Evolutionary conservation across 352 stramenopile genomes (phyloP).

Genomic region (Phytophthora sansomeana): DNA sequence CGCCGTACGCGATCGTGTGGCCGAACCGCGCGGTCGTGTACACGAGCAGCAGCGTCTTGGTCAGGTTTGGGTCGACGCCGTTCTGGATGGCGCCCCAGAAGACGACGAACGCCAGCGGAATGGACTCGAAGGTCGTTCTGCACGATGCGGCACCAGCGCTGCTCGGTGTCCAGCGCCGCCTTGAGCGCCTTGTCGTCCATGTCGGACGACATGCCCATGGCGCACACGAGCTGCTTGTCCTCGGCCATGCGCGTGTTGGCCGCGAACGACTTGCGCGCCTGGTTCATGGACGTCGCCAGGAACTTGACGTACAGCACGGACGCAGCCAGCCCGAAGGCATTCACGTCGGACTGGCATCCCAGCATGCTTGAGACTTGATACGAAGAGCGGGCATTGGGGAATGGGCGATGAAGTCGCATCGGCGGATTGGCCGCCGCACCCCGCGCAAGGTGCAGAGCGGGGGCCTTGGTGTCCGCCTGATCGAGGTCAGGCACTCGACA

Average conservation of each 20-base stretch:
- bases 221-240: constrained; percentile 42
- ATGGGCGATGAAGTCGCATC: no score
- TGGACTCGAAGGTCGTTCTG: constrained; percentile 69
- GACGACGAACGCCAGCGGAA: constrained; percentile 54
- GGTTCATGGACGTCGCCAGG: constrained; percentile 54
- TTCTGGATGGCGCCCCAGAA: constrained; percentile 52
- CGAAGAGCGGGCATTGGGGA: constrained; percentile 18
- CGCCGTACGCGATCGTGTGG: constrained; percentile 55
- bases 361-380: constrained; percentile 28
- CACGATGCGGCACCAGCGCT: constrained; percentile 63
- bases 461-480: constrained; percentile 12
- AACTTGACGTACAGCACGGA: constrained; percentile 71
- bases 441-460: constrained; percentile 7
- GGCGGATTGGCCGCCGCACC: no score
- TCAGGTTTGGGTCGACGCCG: constrained; percentile 45
- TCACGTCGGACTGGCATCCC: constrained; percentile 32
- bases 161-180: constrained; percentile 40
- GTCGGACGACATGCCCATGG: constrained; percentile 29
- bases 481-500: constrained; percentile 21
- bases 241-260: constrained; percentile 54
- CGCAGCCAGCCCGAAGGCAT: constrained; percentile 40
- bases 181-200: constrained; percentile 35
- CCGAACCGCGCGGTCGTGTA: constrained; percentile 52
- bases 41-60: constrained; percentile 39
- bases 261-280: constrained; percentile 53